A percentile compares a stretch with the other conserved stretches of the same genome.
Conservation (phyloP, 805 yeast species). For the Hanseniaspora taiwanica region DNA sequence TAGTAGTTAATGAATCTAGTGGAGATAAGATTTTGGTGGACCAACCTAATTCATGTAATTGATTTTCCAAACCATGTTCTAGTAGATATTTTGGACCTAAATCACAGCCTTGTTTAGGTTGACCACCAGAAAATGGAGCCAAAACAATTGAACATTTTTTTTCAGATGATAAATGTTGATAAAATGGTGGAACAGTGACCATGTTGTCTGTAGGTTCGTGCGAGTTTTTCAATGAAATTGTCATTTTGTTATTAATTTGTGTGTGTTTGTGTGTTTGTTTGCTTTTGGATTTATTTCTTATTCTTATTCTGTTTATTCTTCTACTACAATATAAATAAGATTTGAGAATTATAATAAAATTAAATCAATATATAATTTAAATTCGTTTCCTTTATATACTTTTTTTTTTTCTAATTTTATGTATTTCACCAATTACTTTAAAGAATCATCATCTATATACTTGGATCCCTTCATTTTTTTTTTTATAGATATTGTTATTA, state of each 20-base stretch:
- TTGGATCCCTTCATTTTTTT: too few relatives aligned
- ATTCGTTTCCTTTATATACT: neutral
- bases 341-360: neutral
- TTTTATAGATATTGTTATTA: too few relatives aligned
- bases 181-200: neutral
- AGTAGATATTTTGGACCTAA: constrained; percentile 78
- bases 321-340: neutral
- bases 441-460: too few relatives aligned
- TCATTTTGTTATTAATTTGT: too few relatives aligned
- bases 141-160: constrained; percentile 34
- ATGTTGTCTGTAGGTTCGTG: neutral
- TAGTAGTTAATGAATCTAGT: constrained; percentile 34
- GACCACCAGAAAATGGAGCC: constrained; percentile 96
- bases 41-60: constrained; percentile 67
- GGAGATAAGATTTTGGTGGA: constrained; percentile 39
- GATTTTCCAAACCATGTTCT: constrained; percentile 53
- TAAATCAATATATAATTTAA: neutral
- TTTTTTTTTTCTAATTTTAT: too few relatives aligned
- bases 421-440: too few relatives aligned
- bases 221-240: neutral
- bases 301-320: too few relatives aligned
- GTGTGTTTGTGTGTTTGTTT: neutral
- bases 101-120: constrained; percentile 87
- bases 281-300: neutral
- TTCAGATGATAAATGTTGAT: neutral